Conservation (phyloP, 2,329 filamentous ascomycete species). For the Leptographium procerum region DNA sequence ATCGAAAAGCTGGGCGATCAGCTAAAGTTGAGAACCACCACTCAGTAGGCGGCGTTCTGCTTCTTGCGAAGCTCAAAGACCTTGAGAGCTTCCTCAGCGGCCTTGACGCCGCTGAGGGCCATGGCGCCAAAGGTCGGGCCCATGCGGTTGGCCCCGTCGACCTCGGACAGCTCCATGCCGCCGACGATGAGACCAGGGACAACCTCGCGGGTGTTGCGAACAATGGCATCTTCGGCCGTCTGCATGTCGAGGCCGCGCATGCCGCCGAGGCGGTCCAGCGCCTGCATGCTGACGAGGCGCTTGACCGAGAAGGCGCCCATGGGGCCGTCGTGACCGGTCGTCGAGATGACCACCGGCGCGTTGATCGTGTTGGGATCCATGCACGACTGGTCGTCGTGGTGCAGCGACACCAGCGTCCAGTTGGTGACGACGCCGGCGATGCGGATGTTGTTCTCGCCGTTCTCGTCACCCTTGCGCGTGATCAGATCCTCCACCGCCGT, state of each 20-base stretch:
- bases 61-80: conserved; percentile 65
- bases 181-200: conserved; percentile 84
- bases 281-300: conserved; percentile 79
- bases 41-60: neutral
- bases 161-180: conserved; percentile 85
- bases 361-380: conserved; percentile 99
- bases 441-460: conserved; percentile 44
- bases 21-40: no score
- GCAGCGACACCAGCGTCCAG: conserved; percentile 84
- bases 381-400: conserved; percentile 83
- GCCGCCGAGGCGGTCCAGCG: conserved; percentile 71
- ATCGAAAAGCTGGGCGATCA: no score
- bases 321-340: conserved; percentile 81
- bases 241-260: conserved; percentile 96
- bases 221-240: conserved; percentile 80
- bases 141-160: conserved; percentile 88
- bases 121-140: conserved; percentile 52
- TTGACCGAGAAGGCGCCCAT: conserved; percentile 89
- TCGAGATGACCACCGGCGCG: conserved; percentile 76
- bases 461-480: conserved; percentile 48
- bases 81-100: conserved; percentile 72
- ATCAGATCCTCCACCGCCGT: conserved; percentile 88
- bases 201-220: conserved; percentile 82
- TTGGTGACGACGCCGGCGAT: conserved; percentile 89
- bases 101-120: conserved; percentile 79